Percentiles rank a stretch among this genome's conserved stretches.
phyloP scores from a whole-genome alignment of 2,329 filamentous ascomycete genomes.

The Pyrenophora graminea region DNA sequence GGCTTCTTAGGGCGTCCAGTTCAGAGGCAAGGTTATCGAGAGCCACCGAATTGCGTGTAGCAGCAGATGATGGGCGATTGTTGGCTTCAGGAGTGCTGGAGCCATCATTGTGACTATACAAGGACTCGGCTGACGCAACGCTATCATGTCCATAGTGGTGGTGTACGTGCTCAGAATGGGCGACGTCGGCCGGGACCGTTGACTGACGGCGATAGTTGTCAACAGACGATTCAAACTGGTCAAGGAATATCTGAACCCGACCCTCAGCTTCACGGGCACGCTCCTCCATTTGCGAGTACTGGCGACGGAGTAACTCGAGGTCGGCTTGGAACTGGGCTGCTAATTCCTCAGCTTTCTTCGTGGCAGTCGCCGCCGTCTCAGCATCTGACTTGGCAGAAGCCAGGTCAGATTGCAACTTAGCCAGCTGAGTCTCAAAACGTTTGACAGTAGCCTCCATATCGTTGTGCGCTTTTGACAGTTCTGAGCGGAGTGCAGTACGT shows the following conservation, averaged over 20 bases:
- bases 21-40: constrained; percentile 91
- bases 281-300: constrained; percentile 79
- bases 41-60: constrained; percentile 66
- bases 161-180: constrained; percentile 39
- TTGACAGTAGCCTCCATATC: constrained; percentile 69
- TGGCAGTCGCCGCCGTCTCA: constrained; percentile 61
- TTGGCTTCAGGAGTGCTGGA: constrained; percentile 40
- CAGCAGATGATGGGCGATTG: constrained; percentile 32
- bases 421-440: constrained; percentile 73
- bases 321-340: constrained; percentile 65
- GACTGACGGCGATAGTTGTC: constrained; percentile 88
- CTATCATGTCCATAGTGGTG: constrained; percentile 59
- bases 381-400: constrained; percentile 68
- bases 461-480: constrained; percentile 70
- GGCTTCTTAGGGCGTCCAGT: constrained; percentile 83
- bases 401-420: constrained; percentile 71
- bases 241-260: constrained; percentile 88
- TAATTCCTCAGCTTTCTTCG: constrained; percentile 58
- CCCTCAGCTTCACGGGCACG: constrained; percentile 88
- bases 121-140: constrained; percentile 61
- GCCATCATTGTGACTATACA: constrained; percentile 51
- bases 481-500: constrained; percentile 66
- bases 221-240: constrained; percentile 92
- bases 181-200: constrained; percentile 46
- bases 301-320: constrained; percentile 78